These are phyloP conservation scores for Fraxinus excelsior DNA, from an alignment of 257 asterid genomes.

Conservation along the genomic window DNA sequence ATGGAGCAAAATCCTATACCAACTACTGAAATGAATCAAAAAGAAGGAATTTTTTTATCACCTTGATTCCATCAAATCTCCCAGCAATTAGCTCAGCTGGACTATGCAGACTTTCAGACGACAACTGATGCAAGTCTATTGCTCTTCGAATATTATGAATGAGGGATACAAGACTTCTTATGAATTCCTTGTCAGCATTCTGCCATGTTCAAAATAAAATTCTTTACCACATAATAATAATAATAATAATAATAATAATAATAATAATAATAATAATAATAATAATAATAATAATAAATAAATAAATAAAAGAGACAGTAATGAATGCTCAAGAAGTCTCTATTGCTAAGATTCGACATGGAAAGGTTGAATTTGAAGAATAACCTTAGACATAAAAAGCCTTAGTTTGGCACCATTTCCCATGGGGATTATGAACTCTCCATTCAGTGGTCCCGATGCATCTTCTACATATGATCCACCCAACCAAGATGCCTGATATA, in stretches of 20 bases:
- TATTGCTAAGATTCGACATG: not conserved
- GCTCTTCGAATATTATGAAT: slow-evolving; percentile 52
- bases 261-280: too few relatives aligned
- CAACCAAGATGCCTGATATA: slow-evolving; percentile 77
- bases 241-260: too few relatives aligned
- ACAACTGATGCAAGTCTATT: slow-evolving; percentile 54
- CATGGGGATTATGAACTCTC: slow-evolving; percentile 66
- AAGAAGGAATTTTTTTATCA: slow-evolving; percentile 27
- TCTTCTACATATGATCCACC: slow-evolving; percentile 82
- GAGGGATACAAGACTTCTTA: slow-evolving; percentile 56
- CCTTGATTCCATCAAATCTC: slow-evolving; percentile 88
- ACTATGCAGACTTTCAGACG: slow-evolving; percentile 46
- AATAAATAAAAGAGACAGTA: not conserved
- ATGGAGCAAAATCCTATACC: not conserved
- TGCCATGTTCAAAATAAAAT: slow-evolving; percentile 35
- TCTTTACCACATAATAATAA: too few relatives aligned
- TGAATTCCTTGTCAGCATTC: slow-evolving; percentile 72
- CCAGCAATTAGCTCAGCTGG: slow-evolving; percentile 75
- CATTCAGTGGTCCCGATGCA: slow-evolving; percentile 50
- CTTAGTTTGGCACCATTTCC: slow-evolving; percentile 60
- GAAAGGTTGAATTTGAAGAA: slow-evolving; percentile 12
- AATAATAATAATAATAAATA: too few relatives aligned
- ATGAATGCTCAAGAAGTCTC: not conserved
- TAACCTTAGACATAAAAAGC: slow-evolving; percentile 80
- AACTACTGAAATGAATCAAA: slow-evolving; percentile 13